A percentile compares a stretch with the other conserved stretches of the same genome.
Evolutionary conservation across 495 filamentous ascomycete genomes (phyloP).

Genomic region (Talaromyces thailandensis): DNA sequence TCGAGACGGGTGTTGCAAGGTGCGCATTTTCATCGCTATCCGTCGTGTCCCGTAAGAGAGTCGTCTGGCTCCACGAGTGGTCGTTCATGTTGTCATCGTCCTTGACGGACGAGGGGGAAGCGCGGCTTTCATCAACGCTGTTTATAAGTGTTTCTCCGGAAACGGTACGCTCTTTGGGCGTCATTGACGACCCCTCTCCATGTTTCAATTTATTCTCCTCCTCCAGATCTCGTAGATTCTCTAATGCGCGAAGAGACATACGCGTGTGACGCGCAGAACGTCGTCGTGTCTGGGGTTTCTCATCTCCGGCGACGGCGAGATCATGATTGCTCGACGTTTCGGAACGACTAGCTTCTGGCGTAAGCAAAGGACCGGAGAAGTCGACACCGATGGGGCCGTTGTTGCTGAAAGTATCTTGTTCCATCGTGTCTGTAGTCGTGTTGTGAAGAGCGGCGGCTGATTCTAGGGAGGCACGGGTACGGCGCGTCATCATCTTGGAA

Average conservation of each 20-base stretch:
- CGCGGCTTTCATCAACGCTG: conserved; percentile 22
- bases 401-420: conserved; percentile 19
- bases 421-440: conserved; percentile 26
- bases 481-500: conserved; percentile 19
- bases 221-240: conserved; percentile 12
- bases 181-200: neutral
- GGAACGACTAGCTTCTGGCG: conserved; percentile 39
- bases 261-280: conserved; percentile 36
- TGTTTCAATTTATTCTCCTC: conserved; percentile 6
- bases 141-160: conserved; percentile 32
- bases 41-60: conserved; percentile 20
- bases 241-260: conserved; percentile 27
- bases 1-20: conserved; percentile 19
- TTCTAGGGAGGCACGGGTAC: conserved; percentile 14
- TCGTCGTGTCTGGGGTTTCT: conserved; percentile 27
- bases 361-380: conserved; percentile 36
- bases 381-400: conserved; percentile 28
- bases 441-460: conserved; percentile 6
- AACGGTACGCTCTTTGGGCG: conserved; percentile 25
- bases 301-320: conserved; percentile 28
- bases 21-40: conserved; percentile 23
- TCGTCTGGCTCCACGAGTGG: conserved; percentile 26
- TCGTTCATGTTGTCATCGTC: conserved; percentile 41
- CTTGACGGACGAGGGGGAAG: conserved; percentile 25
- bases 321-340: conserved; percentile 43